A percentile compares a stretch with the other conserved stretches of the same genome.
Conservation (phyloP, 345 rosid species). For the Citrus cavaleriei region DNA sequence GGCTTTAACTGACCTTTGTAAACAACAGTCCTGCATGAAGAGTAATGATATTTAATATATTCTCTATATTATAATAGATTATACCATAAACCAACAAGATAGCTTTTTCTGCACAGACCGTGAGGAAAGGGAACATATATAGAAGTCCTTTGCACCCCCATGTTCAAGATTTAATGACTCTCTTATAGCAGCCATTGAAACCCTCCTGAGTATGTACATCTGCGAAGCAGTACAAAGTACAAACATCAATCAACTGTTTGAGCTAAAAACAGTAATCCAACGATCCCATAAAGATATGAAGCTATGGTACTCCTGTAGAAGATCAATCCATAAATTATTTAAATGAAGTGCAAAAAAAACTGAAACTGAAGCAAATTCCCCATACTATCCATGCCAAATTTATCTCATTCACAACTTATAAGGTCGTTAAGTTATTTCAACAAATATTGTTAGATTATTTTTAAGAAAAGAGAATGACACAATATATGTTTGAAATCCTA, state of each 20-base stretch:
- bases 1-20: slow-evolving; percentile 98
- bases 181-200: slow-evolving; percentile 95
- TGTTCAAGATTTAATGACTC: slow-evolving; percentile 87
- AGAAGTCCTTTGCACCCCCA: slow-evolving; percentile 85
- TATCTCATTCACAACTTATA: background rate
- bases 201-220: slow-evolving; percentile 94
- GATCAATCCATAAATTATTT: background rate
- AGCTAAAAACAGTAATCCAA: background rate
- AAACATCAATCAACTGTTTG: background rate
- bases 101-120: slow-evolving; percentile 42
- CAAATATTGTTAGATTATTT: background rate
- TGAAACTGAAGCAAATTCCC: background rate
- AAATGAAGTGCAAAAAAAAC: background rate
- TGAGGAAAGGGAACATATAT: slow-evolving; percentile 96
- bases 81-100: background rate
- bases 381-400: too few relatives aligned
- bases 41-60: background rate
- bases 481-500: background rate
- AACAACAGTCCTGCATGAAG: slow-evolving; percentile 73
- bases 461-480: background rate
- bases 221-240: slow-evolving; percentile 25
- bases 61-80: background rate
- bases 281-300: background rate
- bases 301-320: background rate
- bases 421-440: background rate